These are phyloP conservation scores for Hypoxylon sp. DNA, from an alignment of 2,329 filamentous ascomycete genomes.

Conservation along the genomic window DNA sequence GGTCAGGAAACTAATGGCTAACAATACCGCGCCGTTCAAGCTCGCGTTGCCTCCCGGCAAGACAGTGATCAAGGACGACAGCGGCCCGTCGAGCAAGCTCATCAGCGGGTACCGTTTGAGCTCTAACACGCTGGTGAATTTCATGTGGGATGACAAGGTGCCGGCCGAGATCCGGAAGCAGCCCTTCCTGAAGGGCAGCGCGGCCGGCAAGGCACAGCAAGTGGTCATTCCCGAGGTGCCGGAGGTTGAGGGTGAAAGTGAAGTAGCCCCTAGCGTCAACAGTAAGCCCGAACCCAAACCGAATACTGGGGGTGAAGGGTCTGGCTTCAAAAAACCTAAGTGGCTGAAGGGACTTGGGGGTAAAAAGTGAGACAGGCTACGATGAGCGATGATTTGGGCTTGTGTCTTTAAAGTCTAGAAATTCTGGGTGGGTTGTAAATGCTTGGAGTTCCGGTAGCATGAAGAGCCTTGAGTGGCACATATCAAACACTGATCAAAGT, in stretches of 20 bases:
- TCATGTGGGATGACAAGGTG: constrained; percentile 50
- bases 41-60: constrained; percentile 73
- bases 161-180: constrained; percentile 42
- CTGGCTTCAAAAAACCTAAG: constrained; percentile 67
- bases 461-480: background rate
- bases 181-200: constrained; percentile 62
- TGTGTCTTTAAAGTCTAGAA: constrained; percentile 20
- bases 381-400: constrained; percentile 4
- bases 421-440: constrained; percentile 4
- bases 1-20: constrained; percentile 77
- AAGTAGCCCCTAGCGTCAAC: constrained; percentile 10
- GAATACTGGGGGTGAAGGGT: constrained; percentile 42
- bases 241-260: constrained; percentile 51
- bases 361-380: constrained; percentile 70
- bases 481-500: background rate
- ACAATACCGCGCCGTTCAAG: constrained; percentile 74
- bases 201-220: constrained; percentile 67
- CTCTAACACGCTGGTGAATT: constrained; percentile 77
- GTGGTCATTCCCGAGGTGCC: constrained; percentile 67
- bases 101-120: constrained; percentile 79
- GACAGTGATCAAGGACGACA: constrained; percentile 61
- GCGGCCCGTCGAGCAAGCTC: constrained; percentile 65
- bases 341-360: constrained; percentile 78
- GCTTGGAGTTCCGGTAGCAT: constrained; percentile 35
- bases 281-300: constrained; percentile 32